Percentiles rank a stretch among this genome's conserved stretches.
Conservation (phyloP, 108 stramenopile genomes). For the Seminavis robusta region DNA sequence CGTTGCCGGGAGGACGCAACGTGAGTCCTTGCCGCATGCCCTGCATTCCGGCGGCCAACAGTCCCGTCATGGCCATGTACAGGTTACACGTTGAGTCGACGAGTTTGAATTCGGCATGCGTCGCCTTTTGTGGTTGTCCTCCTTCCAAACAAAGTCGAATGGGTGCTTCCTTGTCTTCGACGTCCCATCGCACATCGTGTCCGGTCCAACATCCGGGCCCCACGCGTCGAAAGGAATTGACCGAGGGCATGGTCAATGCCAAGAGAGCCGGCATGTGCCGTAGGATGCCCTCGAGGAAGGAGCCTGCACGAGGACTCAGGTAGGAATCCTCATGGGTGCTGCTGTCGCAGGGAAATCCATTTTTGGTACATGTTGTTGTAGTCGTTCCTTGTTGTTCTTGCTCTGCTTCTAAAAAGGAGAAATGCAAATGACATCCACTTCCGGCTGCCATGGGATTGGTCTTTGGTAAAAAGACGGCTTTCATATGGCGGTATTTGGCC, state of each 20-base stretch:
- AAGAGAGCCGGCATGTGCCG: conserved; percentile 61
- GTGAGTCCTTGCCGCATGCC: conserved; percentile 37
- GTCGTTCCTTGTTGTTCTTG: conserved; percentile 3
- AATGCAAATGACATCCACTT: conserved; percentile 75
- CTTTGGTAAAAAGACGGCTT: conserved; percentile 76
- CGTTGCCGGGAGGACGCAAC: conserved; percentile 39
- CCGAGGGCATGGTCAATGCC: conserved; percentile 65
- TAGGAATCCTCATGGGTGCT: conserved; percentile 6
- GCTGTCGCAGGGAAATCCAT: too few species aligned
- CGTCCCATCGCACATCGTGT: conserved; percentile 50
- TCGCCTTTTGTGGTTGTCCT: conserved; percentile 29
- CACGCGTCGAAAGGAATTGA: conserved; percentile 69
- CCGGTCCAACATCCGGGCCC: conserved; percentile 89
- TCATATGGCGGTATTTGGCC: conserved; percentile 40
- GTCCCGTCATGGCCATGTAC: conserved; percentile 64
- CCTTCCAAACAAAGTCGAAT: conserved; percentile 61
- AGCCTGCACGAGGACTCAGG: conserved; percentile 37
- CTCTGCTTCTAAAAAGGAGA: conserved; percentile 46
- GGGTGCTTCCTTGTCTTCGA: conserved; percentile 77
- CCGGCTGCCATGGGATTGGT: conserved; percentile 53
- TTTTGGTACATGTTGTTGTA: conserved; percentile 10
- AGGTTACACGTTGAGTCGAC: conserved; percentile 64
- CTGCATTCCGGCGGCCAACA: conserved; percentile 61
- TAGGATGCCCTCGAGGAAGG: conserved; percentile 78
- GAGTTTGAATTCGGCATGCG: conserved; percentile 77